These are phyloP conservation scores for Eremothecium gossypii DNA, from an alignment of 1,139 yeast species.

Conservation along the genomic window DNA sequence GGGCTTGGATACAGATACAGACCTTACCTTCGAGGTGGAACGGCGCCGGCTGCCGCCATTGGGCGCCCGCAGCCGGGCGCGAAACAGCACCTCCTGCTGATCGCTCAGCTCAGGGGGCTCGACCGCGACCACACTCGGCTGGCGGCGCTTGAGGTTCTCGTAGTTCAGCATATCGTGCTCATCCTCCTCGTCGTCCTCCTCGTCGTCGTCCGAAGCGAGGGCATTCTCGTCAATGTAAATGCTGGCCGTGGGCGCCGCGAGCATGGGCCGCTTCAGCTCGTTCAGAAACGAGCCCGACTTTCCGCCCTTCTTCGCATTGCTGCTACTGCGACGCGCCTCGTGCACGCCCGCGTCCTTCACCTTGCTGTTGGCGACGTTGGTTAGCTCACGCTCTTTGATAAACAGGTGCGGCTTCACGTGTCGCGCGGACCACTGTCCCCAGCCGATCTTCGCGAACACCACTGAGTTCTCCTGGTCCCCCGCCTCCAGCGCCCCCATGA, in stretches of 20 bases:
- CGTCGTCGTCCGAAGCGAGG: conserved; percentile 32
- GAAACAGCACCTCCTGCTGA: conserved; percentile 5
- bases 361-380: conserved; percentile 29
- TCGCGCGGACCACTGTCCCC: conserved; percentile 97
- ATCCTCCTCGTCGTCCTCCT: conserved; percentile 20
- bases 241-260: conserved; percentile 3
- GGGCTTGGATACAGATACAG: conserved; percentile 13
- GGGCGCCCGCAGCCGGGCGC: conserved; percentile 1
- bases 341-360: conserved; percentile 33
- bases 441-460: conserved; percentile 89
- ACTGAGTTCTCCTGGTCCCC: conserved; percentile 55
- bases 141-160: conserved; percentile 16
- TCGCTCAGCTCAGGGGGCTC: conserved; percentile 16
- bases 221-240: conserved; percentile 36
- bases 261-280: conserved; percentile 2
- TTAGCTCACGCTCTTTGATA: conserved; percentile 31
- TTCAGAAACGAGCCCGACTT: conserved; percentile 4
- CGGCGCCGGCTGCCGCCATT: conserved; percentile 8
- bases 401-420: conserved; percentile 40
- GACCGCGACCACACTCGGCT: conserved; percentile 21
- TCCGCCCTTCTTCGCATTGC: conserved; percentile 3
- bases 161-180: conserved; percentile 19
- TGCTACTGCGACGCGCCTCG: conserved; percentile 29
- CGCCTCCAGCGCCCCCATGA: conserved; percentile 77
- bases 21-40: conserved; percentile 10